Evolutionary conservation across 2,329 filamentous ascomycete genomes (phyloP), one percentile per base, ranked within the genome.

Genomic region (Colletotrichum eremochloae): DNA sequence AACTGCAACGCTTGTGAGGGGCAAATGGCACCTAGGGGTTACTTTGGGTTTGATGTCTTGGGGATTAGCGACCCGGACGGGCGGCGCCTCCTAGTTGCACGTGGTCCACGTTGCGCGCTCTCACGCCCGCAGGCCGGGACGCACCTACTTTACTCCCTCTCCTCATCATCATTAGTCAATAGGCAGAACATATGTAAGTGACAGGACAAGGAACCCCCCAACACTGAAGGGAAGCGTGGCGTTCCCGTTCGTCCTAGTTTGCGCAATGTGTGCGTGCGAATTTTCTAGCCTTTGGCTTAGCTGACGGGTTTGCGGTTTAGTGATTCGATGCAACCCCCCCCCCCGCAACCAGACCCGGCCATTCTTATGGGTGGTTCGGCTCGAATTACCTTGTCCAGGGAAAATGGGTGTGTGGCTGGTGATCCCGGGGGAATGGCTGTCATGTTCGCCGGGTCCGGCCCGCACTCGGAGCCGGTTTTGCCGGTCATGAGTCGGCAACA

Each of bases 321-420:
- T 55, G 50, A 46, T 55, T 64, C 29, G 50, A 55, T 42, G 36
- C 50, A 24, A 24, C 24, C 24, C 24, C 24, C 24, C 24, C 24
- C 29, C 48, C 48, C 29, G 38, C 24, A n/a, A 33, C 20, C 40
- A 42, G 5, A 18, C 6, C 14, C 48, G 11, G 12, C 0, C 24
- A 44, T 7, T 29, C 40, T 31, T 24, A 15, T 56, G 46, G 11
- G 56, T 64, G 50, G 62, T 48, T 56, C 62, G 62, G 62, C 38
- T 64, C 62, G 3, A 20, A 20, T 46, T 56, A n/a, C 50, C 48
- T 38, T 64, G 40, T 57, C 2, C n/a, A 40, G 18, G 1, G n/a
- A 7, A 12, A 20, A 20, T 5, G 7, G 46, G 14, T 2, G 46
- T 29, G 36, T 58, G 36, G 36, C 55, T 42, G n/a, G n/a, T 18